A percentile compares a stretch with the other conserved stretches of the same genome.
These are phyloP conservation scores for Yarrowia bubula DNA, from an alignment of 805 yeast genomes.

Conservation along the genomic window DNA sequence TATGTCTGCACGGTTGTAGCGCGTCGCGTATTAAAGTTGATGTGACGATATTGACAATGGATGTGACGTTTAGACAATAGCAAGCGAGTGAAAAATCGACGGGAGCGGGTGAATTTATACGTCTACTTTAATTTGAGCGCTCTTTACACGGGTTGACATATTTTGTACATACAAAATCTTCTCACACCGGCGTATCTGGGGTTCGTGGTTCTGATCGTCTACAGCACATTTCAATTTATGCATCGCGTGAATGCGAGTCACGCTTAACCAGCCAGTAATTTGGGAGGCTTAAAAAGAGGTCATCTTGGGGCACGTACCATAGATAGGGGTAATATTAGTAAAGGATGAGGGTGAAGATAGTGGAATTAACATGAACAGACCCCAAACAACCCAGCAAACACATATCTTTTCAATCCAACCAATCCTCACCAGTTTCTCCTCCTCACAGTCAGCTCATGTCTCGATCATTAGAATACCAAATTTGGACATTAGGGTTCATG, in stretches of 20 bases:
- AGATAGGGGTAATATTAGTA: not conserved
- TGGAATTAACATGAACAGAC: too few species aligned
- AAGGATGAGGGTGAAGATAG: too few species aligned
- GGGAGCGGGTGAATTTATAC: not conserved
- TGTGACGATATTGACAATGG: slow-evolving; percentile 12
- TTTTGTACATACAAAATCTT: too few species aligned
- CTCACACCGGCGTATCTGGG: not conserved
- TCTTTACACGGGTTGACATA: too few species aligned
- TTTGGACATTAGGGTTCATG: slow-evolving; percentile 17
- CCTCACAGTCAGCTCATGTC: not conserved
- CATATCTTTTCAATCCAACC: too few species aligned
- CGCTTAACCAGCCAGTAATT: slow-evolving; percentile 23
- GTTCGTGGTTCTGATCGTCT: slow-evolving; percentile 2
- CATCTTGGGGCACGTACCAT: not conserved
- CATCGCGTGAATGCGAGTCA: slow-evolving; percentile 25
- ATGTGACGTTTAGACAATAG: not conserved
- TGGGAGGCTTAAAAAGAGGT: not conserved
- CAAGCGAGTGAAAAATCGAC: not conserved
- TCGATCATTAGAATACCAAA: slow-evolving; percentile 1
- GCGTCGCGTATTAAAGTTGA: slow-evolving; percentile 26
- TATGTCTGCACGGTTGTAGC: slow-evolving; percentile 15
- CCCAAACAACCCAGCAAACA: too few species aligned
- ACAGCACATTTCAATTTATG: slow-evolving; percentile 21
- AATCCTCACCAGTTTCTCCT: not conserved
- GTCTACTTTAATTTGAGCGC: too few species aligned